Conservation (phyloP, 2,329 filamentous ascomycete species). For the Aspergillus clavatus region DNA sequence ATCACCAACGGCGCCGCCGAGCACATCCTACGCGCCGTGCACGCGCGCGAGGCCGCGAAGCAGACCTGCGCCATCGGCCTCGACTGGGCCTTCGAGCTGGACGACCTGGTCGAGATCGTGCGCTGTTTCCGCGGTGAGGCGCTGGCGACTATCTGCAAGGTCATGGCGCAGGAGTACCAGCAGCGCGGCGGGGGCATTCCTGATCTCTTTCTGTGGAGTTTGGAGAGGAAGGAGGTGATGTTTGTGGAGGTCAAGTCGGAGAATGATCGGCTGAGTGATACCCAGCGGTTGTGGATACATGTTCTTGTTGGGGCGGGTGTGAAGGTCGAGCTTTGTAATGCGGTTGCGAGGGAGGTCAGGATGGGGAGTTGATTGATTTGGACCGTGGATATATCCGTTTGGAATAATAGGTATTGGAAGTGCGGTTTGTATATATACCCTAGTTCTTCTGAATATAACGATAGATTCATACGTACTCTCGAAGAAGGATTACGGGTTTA, state of each 20-base stretch:
- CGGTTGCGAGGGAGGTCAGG: constrained; percentile 53
- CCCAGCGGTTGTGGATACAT: constrained; percentile 94
- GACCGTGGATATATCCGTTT: neutral
- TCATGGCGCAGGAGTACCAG: constrained; percentile 91
- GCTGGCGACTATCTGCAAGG: constrained; percentile 79
- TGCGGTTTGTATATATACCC: neutral
- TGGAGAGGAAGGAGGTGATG: constrained; percentile 58
- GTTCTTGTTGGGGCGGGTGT: constrained; percentile 81
- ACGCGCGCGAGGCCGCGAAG: constrained; percentile 62
- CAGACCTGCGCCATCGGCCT: constrained; percentile 86
- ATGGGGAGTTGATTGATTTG: constrained; percentile 2
- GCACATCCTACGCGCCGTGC: constrained; percentile 61
- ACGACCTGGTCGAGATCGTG: constrained; percentile 75
- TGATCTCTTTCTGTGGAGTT: constrained; percentile 84
- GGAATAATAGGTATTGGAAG: neutral
- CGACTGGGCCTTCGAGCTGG: constrained; percentile 79
- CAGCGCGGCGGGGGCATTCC: constrained; percentile 83
- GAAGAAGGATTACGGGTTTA: neutral
- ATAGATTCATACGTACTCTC: neutral
- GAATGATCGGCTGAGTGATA: constrained; percentile 93
- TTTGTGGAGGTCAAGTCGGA: constrained; percentile 76
- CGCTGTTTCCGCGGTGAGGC: constrained; percentile 74
- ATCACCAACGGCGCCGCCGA: constrained; percentile 78
- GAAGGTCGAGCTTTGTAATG: constrained; percentile 73
- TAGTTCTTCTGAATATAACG: neutral